phyloP scores from a whole-genome alignment of 768 basidiomycete genomes.

The Trametes sanguinea region DNA sequence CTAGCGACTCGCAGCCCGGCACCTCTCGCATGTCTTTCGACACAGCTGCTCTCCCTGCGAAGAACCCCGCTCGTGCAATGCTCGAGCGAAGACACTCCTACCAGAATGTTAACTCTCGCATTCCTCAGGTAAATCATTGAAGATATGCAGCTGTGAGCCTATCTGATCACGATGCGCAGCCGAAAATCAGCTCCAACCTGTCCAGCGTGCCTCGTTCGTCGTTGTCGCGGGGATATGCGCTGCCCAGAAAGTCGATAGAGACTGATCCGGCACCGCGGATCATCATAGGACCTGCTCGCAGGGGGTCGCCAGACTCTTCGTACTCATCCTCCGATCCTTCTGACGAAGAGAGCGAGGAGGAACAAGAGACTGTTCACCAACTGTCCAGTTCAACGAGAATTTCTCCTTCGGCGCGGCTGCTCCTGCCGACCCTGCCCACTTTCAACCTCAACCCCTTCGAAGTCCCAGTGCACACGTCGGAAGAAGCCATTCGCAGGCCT shows the following conservation, averaged over 20 bases:
- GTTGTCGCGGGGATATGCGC: background rate
- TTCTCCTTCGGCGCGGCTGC: background rate
- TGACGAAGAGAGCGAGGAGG: background rate
- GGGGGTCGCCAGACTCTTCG: background rate
- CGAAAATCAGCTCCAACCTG: background rate
- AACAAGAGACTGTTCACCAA: background rate
- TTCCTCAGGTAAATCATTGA: background rate
- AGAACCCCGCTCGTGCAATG: background rate
- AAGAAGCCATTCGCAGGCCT: background rate
- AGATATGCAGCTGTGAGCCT: background rate
- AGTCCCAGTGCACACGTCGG: background rate
- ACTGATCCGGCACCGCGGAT: background rate
- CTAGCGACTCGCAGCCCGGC: background rate
- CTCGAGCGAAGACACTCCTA: background rate
- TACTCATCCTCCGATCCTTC: background rate
- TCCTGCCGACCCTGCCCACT: background rate
- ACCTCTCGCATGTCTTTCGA: background rate
- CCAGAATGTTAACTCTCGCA: background rate
- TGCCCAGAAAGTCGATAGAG: background rate
- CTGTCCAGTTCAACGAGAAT: background rate
- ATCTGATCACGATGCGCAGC: background rate
- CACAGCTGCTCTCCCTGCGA: too few species aligned
- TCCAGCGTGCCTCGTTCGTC: background rate
- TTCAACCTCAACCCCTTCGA: slow-evolving; percentile 4
- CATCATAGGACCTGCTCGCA: background rate